These are phyloP conservation scores for Yarrowia divulgata DNA, from an alignment of 805 yeast genomes.

Conservation along the genomic window DNA sequence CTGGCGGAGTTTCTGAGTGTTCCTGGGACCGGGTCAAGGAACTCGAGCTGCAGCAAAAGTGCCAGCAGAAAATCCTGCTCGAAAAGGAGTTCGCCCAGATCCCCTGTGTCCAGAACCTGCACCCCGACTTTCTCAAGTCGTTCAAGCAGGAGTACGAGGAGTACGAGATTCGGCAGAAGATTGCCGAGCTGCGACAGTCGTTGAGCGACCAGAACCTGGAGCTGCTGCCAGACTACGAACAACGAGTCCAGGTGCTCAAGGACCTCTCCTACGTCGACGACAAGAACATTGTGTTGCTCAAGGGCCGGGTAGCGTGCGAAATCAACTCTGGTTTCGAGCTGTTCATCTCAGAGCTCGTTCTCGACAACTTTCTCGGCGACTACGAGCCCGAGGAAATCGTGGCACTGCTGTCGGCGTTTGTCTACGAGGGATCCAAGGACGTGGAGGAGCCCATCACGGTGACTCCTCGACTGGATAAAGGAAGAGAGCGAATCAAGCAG, in stretches of 20 bases:
- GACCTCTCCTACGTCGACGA: constrained; percentile 80
- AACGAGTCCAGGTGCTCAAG: constrained; percentile 77
- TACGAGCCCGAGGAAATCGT: constrained; percentile 96
- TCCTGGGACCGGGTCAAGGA: constrained; percentile 44
- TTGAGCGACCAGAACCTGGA: constrained; percentile 89
- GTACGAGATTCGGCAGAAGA: constrained; percentile 58
- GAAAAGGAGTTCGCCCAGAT: not conserved
- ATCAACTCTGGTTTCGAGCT: constrained; percentile 81
- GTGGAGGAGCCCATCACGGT: constrained; percentile 68
- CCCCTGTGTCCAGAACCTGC: constrained; percentile 50
- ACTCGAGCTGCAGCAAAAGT: constrained; percentile 51
- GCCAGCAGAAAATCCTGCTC: constrained; percentile 44
- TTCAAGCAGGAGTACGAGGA: constrained; percentile 58
- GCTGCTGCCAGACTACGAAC: constrained; percentile 91
- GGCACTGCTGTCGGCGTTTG: constrained; percentile 90
- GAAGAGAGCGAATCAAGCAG: constrained; percentile 66
- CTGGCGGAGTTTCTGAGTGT: constrained; percentile 12
- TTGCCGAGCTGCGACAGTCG: constrained; percentile 63
- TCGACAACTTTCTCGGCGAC: constrained; percentile 91
- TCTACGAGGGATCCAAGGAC: constrained; percentile 83
- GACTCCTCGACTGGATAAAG: constrained; percentile 80
- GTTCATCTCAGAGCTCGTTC: constrained; percentile 82
- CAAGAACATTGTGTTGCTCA: constrained; percentile 73
- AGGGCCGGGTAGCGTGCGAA: constrained; percentile 95
- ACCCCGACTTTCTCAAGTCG: constrained; percentile 48